Base-by-base conservation (phyloP, 2,329 filamentous ascomycete genomes). In the Penicillium sp. region DNA sequence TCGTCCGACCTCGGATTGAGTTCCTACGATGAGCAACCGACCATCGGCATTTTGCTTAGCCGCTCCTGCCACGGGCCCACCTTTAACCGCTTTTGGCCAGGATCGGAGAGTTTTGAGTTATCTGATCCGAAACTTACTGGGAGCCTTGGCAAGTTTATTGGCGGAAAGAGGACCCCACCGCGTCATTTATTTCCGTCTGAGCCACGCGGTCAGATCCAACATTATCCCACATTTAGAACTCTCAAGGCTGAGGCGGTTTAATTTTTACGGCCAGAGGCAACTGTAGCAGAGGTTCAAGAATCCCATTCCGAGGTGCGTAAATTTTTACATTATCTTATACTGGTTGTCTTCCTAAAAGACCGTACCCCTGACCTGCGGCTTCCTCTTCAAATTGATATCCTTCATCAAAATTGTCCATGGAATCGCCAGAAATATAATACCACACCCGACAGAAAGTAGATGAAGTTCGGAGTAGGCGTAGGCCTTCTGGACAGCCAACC, bases 81-180 rank as follows among this genome's bases (percentile, higher is more conserved):
- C 10, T 17, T 10, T 27, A 21, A 17, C 27, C 38, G 4, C 27
- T 27, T 21, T 39, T 35, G 41, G 7, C 23, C 13, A 35, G 4
- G 41, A 53, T 53, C 41, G 6, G 23, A 29, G 29, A 13, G 15
- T 3, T 38, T 45, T 53, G 31, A 52, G 50, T 47, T 53, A 53
- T 53, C 50, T 53, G 50, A 53, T 53, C 50, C 50, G 50, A 53
- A 45, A 53, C 31, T 38, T 35, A 45, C n/a, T 19, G 29, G 29
- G 12, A 19, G 10, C 19, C 29, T 17, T 17, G 19, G 27, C 9
- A 27, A 27, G 15, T 17, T 44, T 9, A 53, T 27, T 53, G 41
- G 39, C 13, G 7, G 1, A 17, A 31, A 33, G 15, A n/a, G 8
- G 50, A n/a, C 31, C 50, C 50, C 50, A 13, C 50, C 23, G 17